phyloP scores from a whole-genome alignment of 1,139 yeast species.

The Suhomyces wounanorum region DNA sequence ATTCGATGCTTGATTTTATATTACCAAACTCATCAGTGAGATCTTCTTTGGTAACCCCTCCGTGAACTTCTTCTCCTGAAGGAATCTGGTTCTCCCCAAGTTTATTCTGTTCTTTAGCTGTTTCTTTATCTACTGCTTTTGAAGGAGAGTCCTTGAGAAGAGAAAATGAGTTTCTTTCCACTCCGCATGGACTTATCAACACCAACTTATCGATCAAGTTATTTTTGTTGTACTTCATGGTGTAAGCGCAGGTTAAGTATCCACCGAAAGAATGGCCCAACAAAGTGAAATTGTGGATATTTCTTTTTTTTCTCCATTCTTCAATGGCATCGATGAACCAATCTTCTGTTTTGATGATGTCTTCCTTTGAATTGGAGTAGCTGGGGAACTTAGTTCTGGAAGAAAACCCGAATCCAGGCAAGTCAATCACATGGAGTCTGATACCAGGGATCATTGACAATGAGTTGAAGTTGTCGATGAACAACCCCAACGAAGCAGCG shows the following conservation, averaged over 20 bases:
- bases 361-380: conserved; percentile 33
- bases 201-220: conserved; percentile 41
- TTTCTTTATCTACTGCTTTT: conserved; percentile 15
- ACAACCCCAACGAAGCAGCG: conserved; percentile 50
- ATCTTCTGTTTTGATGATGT: conserved; percentile 54
- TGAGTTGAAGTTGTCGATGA: conserved; percentile 42
- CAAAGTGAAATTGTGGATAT: conserved; percentile 61
- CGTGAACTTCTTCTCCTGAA: conserved; percentile 8
- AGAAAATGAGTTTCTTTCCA: conserved; percentile 41
- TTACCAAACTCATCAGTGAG: conserved; percentile 1
- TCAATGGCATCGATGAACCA: conserved; percentile 85
- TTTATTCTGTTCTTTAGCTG: conserved; percentile 19
- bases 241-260: conserved; percentile 76
- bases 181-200: conserved; percentile 49
- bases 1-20: conserved; percentile 9
- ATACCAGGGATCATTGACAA: conserved; percentile 45
- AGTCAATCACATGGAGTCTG: conserved; percentile 47
- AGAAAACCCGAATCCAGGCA: conserved; percentile 48
- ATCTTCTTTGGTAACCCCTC: conserved; percentile 1
- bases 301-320: conserved; percentile 68
- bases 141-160: conserved; percentile 23
- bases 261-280: conserved; percentile 96
- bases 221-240: conserved; percentile 55
- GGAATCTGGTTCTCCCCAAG: conserved; percentile 15
- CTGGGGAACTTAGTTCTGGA: conserved; percentile 45